Conservation (phyloP, 257 asterid species). For the Capsicum rhomboideum region DNA sequence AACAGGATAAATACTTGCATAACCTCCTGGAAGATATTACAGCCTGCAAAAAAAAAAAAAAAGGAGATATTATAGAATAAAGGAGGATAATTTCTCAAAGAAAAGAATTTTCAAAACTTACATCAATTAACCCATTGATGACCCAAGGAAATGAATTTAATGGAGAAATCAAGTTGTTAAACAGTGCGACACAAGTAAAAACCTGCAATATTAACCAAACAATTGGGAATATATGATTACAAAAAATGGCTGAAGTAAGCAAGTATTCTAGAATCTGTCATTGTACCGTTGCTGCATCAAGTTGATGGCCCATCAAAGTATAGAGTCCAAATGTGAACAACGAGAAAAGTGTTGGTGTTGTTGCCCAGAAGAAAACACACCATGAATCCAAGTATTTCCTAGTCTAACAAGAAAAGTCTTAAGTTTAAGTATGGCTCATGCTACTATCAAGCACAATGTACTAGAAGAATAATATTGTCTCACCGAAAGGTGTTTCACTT, state of each 20-base stretch:
- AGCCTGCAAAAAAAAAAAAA: constrained; percentile 43
- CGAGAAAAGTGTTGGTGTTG: constrained; percentile 95
- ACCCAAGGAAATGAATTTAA: constrained; percentile 99
- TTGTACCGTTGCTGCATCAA: constrained; percentile 95
- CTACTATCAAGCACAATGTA: neutral
- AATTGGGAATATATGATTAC: neutral
- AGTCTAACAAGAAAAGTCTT: constrained; percentile 37
- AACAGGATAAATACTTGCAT: constrained; percentile 67
- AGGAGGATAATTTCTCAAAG: neutral
- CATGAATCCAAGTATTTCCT: constrained; percentile 98
- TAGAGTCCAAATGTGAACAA: constrained; percentile 90
- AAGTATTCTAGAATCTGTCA: neutral
- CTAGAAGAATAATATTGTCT: constrained; percentile 8
- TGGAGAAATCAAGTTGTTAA: constrained; percentile 89
- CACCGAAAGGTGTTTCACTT: constrained; percentile 75
- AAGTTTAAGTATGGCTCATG: constrained; percentile 1
- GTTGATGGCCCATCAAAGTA: constrained; percentile 79
- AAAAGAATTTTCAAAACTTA: constrained; percentile 25
- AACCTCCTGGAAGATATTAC: constrained; percentile 73
- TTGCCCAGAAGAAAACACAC: constrained; percentile 99
- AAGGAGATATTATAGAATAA: neutral
- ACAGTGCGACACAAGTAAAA: constrained; percentile 93
- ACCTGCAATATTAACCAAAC: constrained; percentile 50
- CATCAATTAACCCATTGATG: constrained; percentile 95
- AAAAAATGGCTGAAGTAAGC: neutral